phyloP scores from a whole-genome alignment of 2,329 filamentous ascomycete genomes.

The Madurella mycetomatis region DNA sequence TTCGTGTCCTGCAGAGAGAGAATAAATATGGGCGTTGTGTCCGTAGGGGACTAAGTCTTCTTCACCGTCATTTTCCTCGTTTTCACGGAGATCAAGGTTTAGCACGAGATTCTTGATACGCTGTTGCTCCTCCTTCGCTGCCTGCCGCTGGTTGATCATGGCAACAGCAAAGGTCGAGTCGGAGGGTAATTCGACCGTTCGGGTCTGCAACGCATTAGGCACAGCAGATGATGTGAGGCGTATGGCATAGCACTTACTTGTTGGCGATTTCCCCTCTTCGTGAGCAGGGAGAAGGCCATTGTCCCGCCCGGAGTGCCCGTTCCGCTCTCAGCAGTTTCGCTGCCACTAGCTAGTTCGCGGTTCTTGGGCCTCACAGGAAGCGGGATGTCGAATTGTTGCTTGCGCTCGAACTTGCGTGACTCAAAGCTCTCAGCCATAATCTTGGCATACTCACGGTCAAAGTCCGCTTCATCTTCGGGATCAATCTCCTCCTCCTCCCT shows the following conservation, averaged over 20 bases:
- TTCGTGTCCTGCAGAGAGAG: slow-evolving; percentile 44
- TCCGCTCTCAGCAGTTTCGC: slow-evolving; percentile 34
- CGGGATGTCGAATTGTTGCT: slow-evolving; percentile 92
- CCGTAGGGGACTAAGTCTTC: slow-evolving; percentile 35
- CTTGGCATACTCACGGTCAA: slow-evolving; percentile 95
- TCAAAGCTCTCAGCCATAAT: slow-evolving; percentile 98
- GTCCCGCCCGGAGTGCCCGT: slow-evolving; percentile 42
- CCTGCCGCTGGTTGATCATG: slow-evolving; percentile 93
- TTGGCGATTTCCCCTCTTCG: slow-evolving; percentile 92
- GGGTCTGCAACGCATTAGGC: slow-evolving; percentile 56
- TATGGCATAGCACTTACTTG: slow-evolving; percentile 54
- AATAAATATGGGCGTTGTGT: slow-evolving; percentile 50
- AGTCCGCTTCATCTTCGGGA: slow-evolving; percentile 91
- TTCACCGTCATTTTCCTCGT: slow-evolving; percentile 75
- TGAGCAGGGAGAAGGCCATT: slow-evolving; percentile 97
- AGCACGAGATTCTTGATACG: slow-evolving; percentile 97
- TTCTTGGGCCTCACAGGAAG: slow-evolving; percentile 76
- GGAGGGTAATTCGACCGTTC: slow-evolving; percentile 81
- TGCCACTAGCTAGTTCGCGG: slow-evolving; percentile 49
- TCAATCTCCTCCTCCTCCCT: slow-evolving; percentile 86
- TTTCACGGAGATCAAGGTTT: slow-evolving; percentile 90
- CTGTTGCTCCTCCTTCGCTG: slow-evolving; percentile 92
- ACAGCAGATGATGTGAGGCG: background rate
- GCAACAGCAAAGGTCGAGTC: slow-evolving; percentile 94
- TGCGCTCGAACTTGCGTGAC: slow-evolving; percentile 92